Conservation (phyloP, 768 basidiomycete species). For the Pleurotus salmoneostramineus region DNA sequence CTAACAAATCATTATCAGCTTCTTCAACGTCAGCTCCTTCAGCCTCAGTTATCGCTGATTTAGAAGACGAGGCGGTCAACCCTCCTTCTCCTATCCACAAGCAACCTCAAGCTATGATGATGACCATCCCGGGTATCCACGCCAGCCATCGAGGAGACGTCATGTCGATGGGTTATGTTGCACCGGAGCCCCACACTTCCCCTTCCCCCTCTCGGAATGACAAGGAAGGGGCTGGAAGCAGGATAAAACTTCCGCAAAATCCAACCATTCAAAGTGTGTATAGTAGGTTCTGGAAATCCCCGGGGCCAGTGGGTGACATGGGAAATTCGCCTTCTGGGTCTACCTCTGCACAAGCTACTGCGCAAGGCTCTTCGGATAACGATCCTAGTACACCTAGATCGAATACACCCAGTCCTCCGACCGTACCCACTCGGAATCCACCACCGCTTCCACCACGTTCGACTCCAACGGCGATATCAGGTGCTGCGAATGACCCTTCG, state of each 20-base stretch:
- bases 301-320: constrained; percentile 15
- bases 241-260: constrained; percentile 28
- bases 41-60: constrained; percentile 28
- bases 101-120: constrained; percentile 68
- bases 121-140: constrained; percentile 88
- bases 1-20: not conserved
- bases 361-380: constrained; percentile 18
- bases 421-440: constrained; percentile 26
- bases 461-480: constrained; percentile 22
- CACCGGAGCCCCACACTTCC: constrained; percentile 36
- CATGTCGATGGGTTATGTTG: constrained; percentile 79
- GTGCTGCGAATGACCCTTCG: constrained; percentile 20
- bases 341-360: constrained; percentile 8
- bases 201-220: constrained; percentile 27
- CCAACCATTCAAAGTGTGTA: constrained; percentile 68
- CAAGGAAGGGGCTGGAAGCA: constrained; percentile 16
- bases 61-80: constrained; percentile 25
- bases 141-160: constrained; percentile 81
- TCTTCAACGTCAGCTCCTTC: constrained; percentile 23
- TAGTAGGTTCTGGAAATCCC: constrained; percentile 64
- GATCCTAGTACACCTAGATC: constrained; percentile 23
- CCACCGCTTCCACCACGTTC: constrained; percentile 40
- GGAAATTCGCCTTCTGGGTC: not conserved
- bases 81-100: constrained; percentile 43
- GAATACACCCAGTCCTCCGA: constrained; percentile 12